These are phyloP conservation scores for Tulasnella sp. DNA, from an alignment of 768 basidiomycete genomes.

Conservation along the genomic window DNA sequence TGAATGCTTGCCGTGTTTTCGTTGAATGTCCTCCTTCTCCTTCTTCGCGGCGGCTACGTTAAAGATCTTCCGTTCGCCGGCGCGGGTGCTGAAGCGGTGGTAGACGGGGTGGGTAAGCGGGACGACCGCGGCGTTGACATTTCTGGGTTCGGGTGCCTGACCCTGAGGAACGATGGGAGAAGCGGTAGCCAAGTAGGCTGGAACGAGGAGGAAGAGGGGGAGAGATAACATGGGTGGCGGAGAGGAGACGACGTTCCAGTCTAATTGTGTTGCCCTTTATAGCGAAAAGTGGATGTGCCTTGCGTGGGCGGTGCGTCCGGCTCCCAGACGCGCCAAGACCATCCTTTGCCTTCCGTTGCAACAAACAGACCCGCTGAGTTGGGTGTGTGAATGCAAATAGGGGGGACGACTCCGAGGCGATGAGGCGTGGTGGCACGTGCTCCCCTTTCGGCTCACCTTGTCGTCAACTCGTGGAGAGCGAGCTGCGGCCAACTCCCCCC, in stretches of 20 bases:
- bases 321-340: slow-evolving; percentile 1
- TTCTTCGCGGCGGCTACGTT: background rate
- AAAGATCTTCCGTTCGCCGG: background rate
- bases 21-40: background rate
- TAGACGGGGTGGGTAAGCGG: background rate
- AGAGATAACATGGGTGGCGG: background rate
- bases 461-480: background rate
- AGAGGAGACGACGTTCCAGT: too few species aligned
- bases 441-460: background rate
- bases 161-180: background rate
- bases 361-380: background rate
- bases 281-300: background rate
- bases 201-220: background rate
- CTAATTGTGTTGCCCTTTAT: too few species aligned
- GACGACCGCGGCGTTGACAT: background rate
- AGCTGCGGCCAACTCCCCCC: background rate
- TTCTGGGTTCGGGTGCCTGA: background rate
- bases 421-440: background rate
- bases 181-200: background rate
- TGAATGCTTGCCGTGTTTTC: background rate
- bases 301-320: background rate
- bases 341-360: too few species aligned
- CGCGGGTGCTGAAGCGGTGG: background rate
- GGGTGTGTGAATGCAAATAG: background rate
- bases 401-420: background rate